These are phyloP conservation scores for Triangularia verruculosa DNA, from an alignment of 2,329 filamentous ascomycete species.

Conservation along the genomic window DNA sequence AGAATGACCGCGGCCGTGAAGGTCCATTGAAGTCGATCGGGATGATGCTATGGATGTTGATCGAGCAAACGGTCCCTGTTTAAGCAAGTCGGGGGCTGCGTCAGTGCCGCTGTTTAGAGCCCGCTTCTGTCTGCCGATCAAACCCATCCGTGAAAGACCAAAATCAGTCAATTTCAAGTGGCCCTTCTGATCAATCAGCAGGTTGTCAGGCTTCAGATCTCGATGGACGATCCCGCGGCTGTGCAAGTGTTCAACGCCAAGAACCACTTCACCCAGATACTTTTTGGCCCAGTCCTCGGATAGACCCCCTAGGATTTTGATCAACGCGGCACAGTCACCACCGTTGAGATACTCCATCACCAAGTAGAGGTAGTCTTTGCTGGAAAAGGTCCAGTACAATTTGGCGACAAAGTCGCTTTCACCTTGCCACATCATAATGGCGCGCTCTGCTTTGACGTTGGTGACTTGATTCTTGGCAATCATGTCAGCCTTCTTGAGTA, in stretches of 20 bases:
- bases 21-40: conserved; percentile 88
- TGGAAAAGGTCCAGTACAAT: conserved; percentile 99
- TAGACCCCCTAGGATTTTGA: conserved; percentile 88
- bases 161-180: conserved; percentile 98
- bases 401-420: conserved; percentile 99
- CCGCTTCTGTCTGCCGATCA: conserved; percentile 93
- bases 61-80: conserved; percentile 85
- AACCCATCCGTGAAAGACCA: conserved; percentile 92
- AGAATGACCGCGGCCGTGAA: conserved; percentile 69
- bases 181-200: conserved; percentile 94
- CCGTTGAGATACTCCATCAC: conserved; percentile 99
- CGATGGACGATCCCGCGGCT: conserved; percentile 93
- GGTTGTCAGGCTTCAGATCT: conserved; percentile 94
- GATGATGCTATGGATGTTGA: conserved; percentile 85
- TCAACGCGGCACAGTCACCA: conserved; percentile 92
- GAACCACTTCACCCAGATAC: conserved; percentile 90
- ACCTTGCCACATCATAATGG: conserved; percentile 99
- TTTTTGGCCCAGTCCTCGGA: conserved; percentile 98
- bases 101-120: conserved; percentile 77
- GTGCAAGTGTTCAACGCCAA: conserved; percentile 96
- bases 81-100: conserved; percentile 86
- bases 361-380: conserved; percentile 96
- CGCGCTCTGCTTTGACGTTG: conserved; percentile 96
- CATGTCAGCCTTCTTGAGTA: conserved; percentile 99
- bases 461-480: conserved; percentile 99